phyloP scores from a whole-genome alignment of 2,329 filamentous ascomycete species.

The Ceratocystis cubensis region DNA sequence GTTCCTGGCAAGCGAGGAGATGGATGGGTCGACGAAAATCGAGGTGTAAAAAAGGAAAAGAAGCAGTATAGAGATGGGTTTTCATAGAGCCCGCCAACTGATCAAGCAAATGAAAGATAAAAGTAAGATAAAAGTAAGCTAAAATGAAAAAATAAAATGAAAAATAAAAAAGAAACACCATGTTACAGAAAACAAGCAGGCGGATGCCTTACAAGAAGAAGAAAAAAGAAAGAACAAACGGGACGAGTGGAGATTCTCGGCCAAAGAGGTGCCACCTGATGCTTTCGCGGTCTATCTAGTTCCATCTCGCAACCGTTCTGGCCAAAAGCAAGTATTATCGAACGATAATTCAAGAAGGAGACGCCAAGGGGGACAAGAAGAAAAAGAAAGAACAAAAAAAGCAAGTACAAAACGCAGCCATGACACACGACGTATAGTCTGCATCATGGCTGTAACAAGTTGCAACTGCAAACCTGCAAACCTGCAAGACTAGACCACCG shows the following conservation, averaged over 20 bases:
- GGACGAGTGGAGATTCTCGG: background rate
- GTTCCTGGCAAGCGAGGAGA: background rate
- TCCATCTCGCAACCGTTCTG: background rate
- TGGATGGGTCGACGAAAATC: background rate
- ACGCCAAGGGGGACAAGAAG: background rate
- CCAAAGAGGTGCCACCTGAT: background rate
- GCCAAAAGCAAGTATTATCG: background rate
- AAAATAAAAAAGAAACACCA: background rate
- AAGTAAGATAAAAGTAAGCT: background rate
- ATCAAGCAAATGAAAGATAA: too few relatives aligned
- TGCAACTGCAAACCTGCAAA: background rate
- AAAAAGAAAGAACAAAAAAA: background rate
- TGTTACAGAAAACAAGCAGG: background rate
- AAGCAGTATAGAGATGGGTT: background rate
- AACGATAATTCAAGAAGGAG: background rate
- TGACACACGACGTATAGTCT: background rate
- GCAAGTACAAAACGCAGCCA: background rate
- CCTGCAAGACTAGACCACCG: too few relatives aligned
- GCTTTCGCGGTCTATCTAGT: background rate
- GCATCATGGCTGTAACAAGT: background rate
- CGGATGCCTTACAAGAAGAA: background rate
- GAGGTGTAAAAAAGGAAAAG: background rate
- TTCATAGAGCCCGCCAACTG: too few relatives aligned
- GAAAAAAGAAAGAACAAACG: background rate
- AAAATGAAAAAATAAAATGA: background rate